A percentile compares a stretch with the other conserved stretches of the same genome.
These are phyloP conservation scores for Colletotrichum graminicola DNA, from an alignment of 2,329 filamentous ascomycete genomes.

Conservation along the genomic window DNA sequence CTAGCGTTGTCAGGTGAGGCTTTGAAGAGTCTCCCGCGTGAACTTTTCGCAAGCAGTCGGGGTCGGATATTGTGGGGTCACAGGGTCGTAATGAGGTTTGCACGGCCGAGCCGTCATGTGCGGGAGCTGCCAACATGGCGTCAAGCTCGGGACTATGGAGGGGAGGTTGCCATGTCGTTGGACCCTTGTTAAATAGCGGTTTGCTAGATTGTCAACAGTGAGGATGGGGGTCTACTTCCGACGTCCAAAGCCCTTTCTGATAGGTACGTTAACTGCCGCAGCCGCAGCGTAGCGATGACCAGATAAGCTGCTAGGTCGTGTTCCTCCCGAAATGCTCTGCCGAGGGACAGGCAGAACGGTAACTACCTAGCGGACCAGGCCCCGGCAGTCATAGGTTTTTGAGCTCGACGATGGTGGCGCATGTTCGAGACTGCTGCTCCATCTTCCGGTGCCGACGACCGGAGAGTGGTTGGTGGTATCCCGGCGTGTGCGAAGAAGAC, in stretches of 20 bases:
- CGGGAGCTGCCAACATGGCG: slow-evolving; percentile 4
- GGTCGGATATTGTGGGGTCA: slow-evolving; percentile 2
- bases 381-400: slow-evolving; percentile 16
- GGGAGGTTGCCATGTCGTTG: background rate
- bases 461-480: slow-evolving; percentile 19
- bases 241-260: slow-evolving; percentile 2
- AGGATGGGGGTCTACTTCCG: background rate
- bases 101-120: slow-evolving; percentile 20
- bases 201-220: background rate
- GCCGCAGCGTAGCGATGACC: background rate
- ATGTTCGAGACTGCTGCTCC: background rate
- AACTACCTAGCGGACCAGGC: slow-evolving; percentile 16
- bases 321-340: background rate
- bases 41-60: background rate
- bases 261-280: background rate
- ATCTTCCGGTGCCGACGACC: slow-evolving; percentile 10
- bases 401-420: slow-evolving; percentile 31
- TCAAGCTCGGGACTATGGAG: slow-evolving; percentile 7
- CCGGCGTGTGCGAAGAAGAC: background rate
- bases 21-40: background rate
- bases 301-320: slow-evolving; percentile 30
- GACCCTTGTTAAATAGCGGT: background rate
- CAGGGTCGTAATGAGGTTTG: slow-evolving; percentile 30
- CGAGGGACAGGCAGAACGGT: slow-evolving; percentile 14
- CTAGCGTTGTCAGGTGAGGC: slow-evolving; percentile 1